Conservation (phyloP, 495 filamentous ascomycete species). For the Aspergillus leporis region DNA sequence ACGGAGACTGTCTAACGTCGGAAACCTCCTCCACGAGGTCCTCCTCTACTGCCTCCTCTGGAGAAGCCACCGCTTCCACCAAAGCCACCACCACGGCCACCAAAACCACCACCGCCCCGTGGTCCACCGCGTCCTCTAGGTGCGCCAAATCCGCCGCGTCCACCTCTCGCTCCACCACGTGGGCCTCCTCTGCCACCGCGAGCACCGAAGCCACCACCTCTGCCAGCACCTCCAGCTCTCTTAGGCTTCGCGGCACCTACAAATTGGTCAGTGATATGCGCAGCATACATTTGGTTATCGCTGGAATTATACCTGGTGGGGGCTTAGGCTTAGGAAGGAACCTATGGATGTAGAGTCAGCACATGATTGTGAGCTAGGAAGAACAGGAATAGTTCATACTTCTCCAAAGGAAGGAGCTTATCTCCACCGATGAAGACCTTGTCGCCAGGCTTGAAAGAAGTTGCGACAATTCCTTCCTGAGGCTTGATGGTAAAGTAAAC, state of each 20-base stretch:
- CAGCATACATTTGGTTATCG: constrained; percentile 10
- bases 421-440: constrained; percentile 95
- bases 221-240: constrained; percentile 55
- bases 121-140: constrained; percentile 47
- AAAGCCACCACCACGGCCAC: constrained; percentile 40
- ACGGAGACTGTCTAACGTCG: constrained; percentile 36
- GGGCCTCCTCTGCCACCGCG: constrained; percentile 47
- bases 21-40: constrained; percentile 35
- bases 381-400: constrained; percentile 39
- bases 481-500: constrained; percentile 99
- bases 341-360: constrained; percentile 34
- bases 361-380: not conserved
- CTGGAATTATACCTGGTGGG: constrained; percentile 61
- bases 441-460: constrained; percentile 92
- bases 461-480: constrained; percentile 89
- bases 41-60: constrained; percentile 32
- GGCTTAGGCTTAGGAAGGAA: constrained; percentile 96
- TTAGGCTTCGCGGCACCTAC: constrained; percentile 58
- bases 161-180: constrained; percentile 26
- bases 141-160: constrained; percentile 41
- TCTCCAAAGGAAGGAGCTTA: constrained; percentile 91
- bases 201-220: constrained; percentile 51
- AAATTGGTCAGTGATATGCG: constrained; percentile 20
- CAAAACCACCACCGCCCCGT: constrained; percentile 41
- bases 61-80: constrained; percentile 25